Evolutionary conservation across 2,329 filamentous ascomycete genomes (phyloP), one percentile per base, ranked within the genome.

Genomic region (Trichoderma sp.): DNA sequence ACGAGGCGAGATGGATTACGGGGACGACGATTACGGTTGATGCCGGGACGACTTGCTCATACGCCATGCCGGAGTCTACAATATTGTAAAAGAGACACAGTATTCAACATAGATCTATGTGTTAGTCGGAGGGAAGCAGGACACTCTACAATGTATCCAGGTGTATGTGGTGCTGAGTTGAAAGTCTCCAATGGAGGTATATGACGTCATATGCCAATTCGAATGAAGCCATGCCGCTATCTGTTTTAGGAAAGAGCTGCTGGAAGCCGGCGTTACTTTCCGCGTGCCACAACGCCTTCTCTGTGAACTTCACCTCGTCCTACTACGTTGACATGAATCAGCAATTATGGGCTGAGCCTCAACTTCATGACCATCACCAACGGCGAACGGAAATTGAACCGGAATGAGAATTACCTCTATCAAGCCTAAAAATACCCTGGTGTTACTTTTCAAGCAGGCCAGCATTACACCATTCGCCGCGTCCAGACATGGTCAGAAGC

Each of bases 1-100:
- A 79, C 4, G 77, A 83, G 32, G 77, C 81, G 4, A 71, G 81
- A 10, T 83, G 80, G 81, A 80, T 83, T 9, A 83, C 80, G 0
- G 80, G 81, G 0, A 76, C 74, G 0, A 73, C 80, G 9, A 67
- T 83, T 15, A 77, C 80, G 1, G 79, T 82, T 0, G 81, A 82
- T 70, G 81, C 80, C 4, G 81, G 80, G 0, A 74, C 77, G 3
- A 83, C 80, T 3, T 68, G 66, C 10, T 64, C 68, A 19, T 54
- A 52, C 35, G 15, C n/a, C 12, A 60, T 72, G 56, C 57, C 54
- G 9, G 64, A 66, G 45, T 17, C 5, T 32, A 6, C 2, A 19
- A 17, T 8, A 9, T 17, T 25, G 12, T 17, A 32, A 34, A 19
- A 27, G 4, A 45, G 39, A 29, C 22, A 17, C 42, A 48, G 42